These are phyloP conservation scores for Henckelia pumila DNA, from an alignment of 257 asterid genomes.

Conservation along the genomic window DNA sequence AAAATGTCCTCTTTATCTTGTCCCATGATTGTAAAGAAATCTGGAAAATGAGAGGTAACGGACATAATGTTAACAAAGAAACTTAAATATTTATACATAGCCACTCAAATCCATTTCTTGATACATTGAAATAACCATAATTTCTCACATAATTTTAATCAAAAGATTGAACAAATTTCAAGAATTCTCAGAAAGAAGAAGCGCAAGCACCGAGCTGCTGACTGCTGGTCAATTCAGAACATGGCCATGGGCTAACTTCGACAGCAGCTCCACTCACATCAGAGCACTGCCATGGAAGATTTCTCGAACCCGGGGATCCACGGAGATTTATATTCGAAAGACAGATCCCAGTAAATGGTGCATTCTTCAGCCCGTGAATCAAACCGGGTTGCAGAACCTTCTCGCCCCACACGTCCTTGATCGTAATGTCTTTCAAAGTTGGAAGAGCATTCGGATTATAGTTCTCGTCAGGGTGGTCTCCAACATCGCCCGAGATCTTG, in stretches of 20 bases:
- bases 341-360: conserved; percentile 81
- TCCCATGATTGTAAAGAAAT: no score
- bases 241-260: conserved; percentile 89
- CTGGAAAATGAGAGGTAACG: no score
- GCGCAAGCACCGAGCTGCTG: conserved; percentile 56
- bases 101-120: background rate
- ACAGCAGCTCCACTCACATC: conserved; percentile 79
- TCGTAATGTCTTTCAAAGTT: conserved; percentile 46
- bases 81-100: background rate
- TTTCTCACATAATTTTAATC: no score
- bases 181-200: conserved; percentile 32
- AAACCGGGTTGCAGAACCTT: conserved; percentile 71
- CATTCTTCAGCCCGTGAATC: conserved; percentile 58
- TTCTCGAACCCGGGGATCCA: conserved; percentile 39
- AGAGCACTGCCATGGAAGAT: conserved; percentile 77
- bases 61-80: no score
- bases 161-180: conserved; percentile 4
- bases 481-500: conserved; percentile 75
- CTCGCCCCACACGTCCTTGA: conserved; percentile 81
- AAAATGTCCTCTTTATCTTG: no score
- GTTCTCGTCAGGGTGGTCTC: conserved; percentile 77
- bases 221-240: conserved; percentile 55
- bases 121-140: background rate
- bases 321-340: conserved; percentile 66
- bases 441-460: conserved; percentile 73